A percentile compares a stretch with the other conserved stretches of the same genome.
Conservation (phyloP, 495 filamentous ascomycete species). For the Penicillium cosmopolitanum region DNA sequence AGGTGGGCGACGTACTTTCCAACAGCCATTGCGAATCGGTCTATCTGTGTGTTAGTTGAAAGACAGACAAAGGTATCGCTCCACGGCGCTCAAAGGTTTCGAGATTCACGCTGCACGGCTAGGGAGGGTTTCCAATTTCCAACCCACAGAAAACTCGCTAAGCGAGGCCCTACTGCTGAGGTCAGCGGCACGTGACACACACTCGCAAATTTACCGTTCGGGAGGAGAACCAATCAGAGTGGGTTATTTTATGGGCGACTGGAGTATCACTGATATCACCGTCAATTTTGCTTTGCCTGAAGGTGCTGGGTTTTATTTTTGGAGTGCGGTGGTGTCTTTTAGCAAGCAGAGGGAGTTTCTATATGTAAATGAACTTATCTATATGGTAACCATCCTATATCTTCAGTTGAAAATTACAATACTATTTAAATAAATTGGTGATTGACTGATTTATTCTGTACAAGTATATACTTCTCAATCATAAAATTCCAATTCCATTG, state of each 20-base stretch:
- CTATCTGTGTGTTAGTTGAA: conserved; percentile 44
- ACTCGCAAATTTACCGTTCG: conserved; percentile 2
- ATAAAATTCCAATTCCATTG: too few relatives aligned
- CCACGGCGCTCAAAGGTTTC: conserved; percentile 46
- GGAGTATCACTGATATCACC: background rate
- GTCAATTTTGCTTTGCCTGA: too few relatives aligned
- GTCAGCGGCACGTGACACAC: conserved; percentile 39
- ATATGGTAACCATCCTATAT: background rate
- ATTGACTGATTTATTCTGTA: too few relatives aligned
- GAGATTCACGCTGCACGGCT: conserved; percentile 40
- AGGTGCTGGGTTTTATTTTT: too few relatives aligned
- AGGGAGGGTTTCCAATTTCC: conserved; percentile 43
- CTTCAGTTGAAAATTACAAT: too few relatives aligned
- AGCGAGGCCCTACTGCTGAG: conserved; percentile 45
- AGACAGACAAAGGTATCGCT: conserved; percentile 51
- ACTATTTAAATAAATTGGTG: too few relatives aligned
- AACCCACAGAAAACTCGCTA: conserved; percentile 57
- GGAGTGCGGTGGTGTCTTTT: too few relatives aligned
- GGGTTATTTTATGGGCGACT: background rate
- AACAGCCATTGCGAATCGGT: conserved; percentile 79
- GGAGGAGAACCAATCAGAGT: background rate
- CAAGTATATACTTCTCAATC: too few relatives aligned
- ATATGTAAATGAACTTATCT: background rate
- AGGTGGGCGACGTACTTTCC: conserved; percentile 69
- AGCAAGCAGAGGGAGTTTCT: too few relatives aligned